Evolutionary conservation across 257 asterid species (phyloP), one percentile per base, ranked within the genome.

Genomic region (Fraxinus anomala): DNA sequence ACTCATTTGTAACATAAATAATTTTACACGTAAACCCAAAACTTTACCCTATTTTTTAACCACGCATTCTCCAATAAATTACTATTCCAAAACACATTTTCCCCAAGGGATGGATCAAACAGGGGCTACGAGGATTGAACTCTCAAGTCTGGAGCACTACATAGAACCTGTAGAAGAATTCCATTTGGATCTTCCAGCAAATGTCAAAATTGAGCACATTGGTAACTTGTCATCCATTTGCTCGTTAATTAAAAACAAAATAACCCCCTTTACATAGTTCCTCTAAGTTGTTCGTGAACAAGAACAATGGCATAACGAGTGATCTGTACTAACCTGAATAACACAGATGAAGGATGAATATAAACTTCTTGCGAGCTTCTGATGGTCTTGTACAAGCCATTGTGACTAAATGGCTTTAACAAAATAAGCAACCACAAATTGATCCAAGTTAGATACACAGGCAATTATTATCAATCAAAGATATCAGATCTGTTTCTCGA

Each of bases 291-390:
- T 34, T 34, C 44, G 61, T 67, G 47, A 72, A 47, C 31, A 37
- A 73, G 66, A 63, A 40, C 72, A 78, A 54, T 24, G 6, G 34
- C 33, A 37, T 37, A 54, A 42, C 68, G 31, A 33, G 31, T 71
- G 36, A 75, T 72, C 49, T 79, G 75, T 23, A 76, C 81, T 73
- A 73, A 91, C 99, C 99, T 92, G 92, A 95, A 95, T 88, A 95
- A 78, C 79, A 93, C 94, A 9, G 98, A 95, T 40, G 98, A 96
- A 82, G 98, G 99, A 83, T 96, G 98, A 77, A 96, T 88, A 74
- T 92, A 92, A 39, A 93, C 99, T 83, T 93, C 98, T 85, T 96
- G 97, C 47, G 99, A 90, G 79, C 96, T 81, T 83, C 99, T 87
- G 69, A 93, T 49, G 3, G 98, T 96, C 89, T 89, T 93, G 94